phyloP scores from a whole-genome alignment of 2,329 filamentous ascomycete genomes.

The Leptographium wingfieldii region DNA sequence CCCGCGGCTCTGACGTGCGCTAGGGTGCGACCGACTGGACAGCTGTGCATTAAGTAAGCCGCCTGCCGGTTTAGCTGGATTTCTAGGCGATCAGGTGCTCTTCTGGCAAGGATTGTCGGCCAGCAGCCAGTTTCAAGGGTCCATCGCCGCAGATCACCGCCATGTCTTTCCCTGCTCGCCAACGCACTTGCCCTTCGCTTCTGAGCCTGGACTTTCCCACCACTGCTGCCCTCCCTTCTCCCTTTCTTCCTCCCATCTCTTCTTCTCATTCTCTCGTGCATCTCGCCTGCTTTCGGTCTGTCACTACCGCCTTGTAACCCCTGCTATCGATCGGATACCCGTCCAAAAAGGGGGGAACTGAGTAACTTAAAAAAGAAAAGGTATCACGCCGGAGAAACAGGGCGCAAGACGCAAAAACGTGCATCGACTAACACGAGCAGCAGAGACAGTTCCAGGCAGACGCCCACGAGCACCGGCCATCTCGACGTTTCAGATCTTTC shows the following conservation, averaged over 20 bases:
- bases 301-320: neutral
- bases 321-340: neutral
- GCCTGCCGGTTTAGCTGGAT: neutral
- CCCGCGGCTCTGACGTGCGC: neutral
- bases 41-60: neutral
- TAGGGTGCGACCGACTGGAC: conserved; percentile 1
- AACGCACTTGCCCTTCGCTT: neutral
- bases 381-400: neutral
- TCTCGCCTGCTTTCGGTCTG: neutral
- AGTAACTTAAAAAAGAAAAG: neutral
- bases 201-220: neutral
- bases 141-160: neutral
- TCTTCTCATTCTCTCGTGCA: neutral
- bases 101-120: neutral
- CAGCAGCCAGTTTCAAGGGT: conserved; percentile 1
- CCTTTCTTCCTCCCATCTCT: neutral
- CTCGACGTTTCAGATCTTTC: neutral
- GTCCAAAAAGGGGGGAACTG: neutral
- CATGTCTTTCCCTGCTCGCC: neutral
- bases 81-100: neutral
- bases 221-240: neutral
- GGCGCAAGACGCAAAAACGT: neutral
- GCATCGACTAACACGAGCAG: neutral
- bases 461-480: neutral
- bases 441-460: neutral